These are phyloP conservation scores for Trametes gibbosa DNA, from an alignment of 768 basidiomycete species.

Conservation along the genomic window DNA sequence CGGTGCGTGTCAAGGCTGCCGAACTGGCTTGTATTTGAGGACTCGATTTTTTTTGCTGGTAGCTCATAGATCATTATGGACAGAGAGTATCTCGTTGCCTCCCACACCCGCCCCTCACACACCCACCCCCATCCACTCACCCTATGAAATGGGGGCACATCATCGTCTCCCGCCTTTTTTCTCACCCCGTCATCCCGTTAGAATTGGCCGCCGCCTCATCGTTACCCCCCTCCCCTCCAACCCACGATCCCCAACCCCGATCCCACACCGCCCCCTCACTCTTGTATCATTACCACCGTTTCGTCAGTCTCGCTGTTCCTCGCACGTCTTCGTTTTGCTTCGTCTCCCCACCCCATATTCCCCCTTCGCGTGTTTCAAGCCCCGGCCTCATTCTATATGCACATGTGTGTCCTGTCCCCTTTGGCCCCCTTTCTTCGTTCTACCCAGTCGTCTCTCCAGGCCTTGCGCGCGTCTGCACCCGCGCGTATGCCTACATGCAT, in stretches of 20 bases:
- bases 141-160: background rate
- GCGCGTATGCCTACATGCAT: no score
- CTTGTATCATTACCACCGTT: slow-evolving; percentile 19
- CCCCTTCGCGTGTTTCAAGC: background rate
- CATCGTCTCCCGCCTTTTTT: background rate
- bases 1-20: background rate
- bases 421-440: no score
- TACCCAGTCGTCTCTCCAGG: no score
- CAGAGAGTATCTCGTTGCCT: slow-evolving; percentile 8
- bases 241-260: no score
- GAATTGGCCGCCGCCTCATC: background rate
- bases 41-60: slow-evolving; percentile 13
- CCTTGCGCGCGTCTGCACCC: no score
- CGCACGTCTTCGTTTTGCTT: background rate
- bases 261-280: background rate
- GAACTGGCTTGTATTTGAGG: background rate
- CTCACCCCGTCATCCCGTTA: background rate
- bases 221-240: background rate
- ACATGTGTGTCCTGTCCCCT: no score
- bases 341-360: background rate
- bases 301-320: background rate
- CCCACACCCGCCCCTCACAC: background rate
- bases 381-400: background rate
- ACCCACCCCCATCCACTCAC: background rate
- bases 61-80: slow-evolving; percentile 21